These are phyloP conservation scores for Aspergillus saccharolyticus DNA, from an alignment of 495 filamentous ascomycete species.

Conservation along the genomic window DNA sequence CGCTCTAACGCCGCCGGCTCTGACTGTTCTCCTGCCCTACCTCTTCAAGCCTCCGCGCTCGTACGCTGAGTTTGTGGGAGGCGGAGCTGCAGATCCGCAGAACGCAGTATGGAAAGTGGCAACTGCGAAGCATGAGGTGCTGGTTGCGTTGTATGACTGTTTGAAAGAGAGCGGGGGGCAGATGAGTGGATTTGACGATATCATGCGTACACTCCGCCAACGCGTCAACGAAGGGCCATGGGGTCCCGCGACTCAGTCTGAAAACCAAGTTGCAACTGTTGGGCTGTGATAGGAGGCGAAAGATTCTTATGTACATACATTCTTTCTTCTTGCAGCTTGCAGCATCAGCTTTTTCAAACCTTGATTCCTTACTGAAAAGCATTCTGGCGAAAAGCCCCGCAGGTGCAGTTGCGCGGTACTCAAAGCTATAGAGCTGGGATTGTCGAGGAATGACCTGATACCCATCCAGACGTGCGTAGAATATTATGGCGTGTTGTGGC, in stretches of 20 bases:
- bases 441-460: no score
- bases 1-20: slow-evolving; percentile 47
- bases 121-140: slow-evolving; percentile 53
- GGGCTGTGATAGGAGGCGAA: slow-evolving; percentile 22
- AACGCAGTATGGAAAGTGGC: slow-evolving; percentile 56
- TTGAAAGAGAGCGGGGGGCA: slow-evolving; percentile 29
- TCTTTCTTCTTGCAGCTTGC: no score
- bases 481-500: no score
- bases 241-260: slow-evolving; percentile 31
- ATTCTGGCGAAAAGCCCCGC: no score
- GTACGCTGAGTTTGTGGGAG: slow-evolving; percentile 54
- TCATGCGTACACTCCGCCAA: slow-evolving; percentile 38
- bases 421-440: no score
- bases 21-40: slow-evolving; percentile 51
- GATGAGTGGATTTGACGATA: slow-evolving; percentile 39
- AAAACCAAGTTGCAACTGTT: slow-evolving; percentile 33
- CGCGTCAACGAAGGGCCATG: slow-evolving; percentile 42
- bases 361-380: no score
- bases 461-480: no score
- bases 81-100: slow-evolving; percentile 53
- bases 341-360: no score
- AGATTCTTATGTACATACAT: no score
- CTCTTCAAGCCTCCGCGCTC: slow-evolving; percentile 55
- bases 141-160: slow-evolving; percentile 39
- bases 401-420: no score